Evolutionary conservation across 768 basidiomycete species (phyloP).

Genomic region (Trametopsis cervina): DNA sequence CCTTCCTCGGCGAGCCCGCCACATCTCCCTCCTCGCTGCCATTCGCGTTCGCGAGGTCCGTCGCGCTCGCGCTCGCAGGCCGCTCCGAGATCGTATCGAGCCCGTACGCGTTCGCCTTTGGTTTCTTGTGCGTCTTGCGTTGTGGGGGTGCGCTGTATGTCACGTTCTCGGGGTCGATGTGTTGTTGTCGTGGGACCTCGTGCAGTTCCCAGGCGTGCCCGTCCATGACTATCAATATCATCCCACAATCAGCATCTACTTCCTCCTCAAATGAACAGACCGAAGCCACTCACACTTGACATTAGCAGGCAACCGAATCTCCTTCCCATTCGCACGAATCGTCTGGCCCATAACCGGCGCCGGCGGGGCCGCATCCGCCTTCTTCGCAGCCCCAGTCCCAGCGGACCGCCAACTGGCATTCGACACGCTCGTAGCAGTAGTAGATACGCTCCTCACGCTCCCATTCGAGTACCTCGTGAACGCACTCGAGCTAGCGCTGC

Average conservation of each 20-base stretch:
- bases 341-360: neutral
- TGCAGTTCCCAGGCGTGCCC: conserved; percentile 73
- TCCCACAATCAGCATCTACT: conserved; percentile 5
- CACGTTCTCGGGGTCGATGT: conserved; percentile 54
- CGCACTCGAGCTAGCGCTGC: conserved; percentile 46
- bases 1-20: conserved; percentile 58
- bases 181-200: conserved; percentile 60
- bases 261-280: no score
- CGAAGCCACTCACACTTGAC: conserved; percentile 66
- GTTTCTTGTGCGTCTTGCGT: conserved; percentile 48
- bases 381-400: no score
- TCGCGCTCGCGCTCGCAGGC: conserved; percentile 63
- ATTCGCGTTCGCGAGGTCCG: conserved; percentile 44
- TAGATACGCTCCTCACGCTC: conserved; percentile 65
- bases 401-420: conserved; percentile 65
- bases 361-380: conserved; percentile 9
- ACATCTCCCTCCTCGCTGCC: conserved; percentile 20
- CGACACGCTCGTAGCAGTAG: conserved; percentile 75
- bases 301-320: conserved; percentile 36
- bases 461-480: conserved; percentile 76
- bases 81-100: conserved; percentile 77
- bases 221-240: conserved; percentile 71
- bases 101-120: conserved; percentile 45
- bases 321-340: conserved; percentile 3
- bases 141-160: conserved; percentile 48